These are phyloP conservation scores for Penicillium paxilli DNA, from an alignment of 495 filamentous ascomycete genomes.

Conservation along the genomic window DNA sequence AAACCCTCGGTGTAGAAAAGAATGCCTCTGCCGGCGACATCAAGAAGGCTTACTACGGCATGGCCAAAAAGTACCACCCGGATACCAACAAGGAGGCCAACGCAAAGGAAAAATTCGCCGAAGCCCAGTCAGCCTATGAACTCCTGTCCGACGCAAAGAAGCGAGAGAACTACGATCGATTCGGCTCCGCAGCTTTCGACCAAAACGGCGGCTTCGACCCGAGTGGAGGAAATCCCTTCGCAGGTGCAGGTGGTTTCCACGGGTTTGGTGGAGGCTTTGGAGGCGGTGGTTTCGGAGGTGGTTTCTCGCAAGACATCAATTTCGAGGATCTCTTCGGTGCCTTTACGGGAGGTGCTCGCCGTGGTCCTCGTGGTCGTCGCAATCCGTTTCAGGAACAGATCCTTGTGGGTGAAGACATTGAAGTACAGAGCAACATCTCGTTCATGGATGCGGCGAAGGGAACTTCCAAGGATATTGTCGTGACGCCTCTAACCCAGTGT, in stretches of 20 bases:
- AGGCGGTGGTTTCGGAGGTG: conserved; percentile 55
- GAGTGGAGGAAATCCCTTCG: conserved; percentile 66
- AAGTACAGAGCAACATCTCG: conserved; percentile 85
- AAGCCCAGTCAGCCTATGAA: conserved; percentile 91
- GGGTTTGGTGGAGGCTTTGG: conserved; percentile 59
- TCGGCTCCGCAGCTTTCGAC: conserved; percentile 86
- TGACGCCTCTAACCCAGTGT: conserved; percentile 76
- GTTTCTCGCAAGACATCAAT: conserved; percentile 78
- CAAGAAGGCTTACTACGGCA: conserved; percentile 96
- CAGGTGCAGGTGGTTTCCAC: conserved; percentile 48
- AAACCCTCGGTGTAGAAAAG: conserved; percentile 79
- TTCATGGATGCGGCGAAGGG: conserved; percentile 98
- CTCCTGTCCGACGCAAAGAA: conserved; percentile 89
- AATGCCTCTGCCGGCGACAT: conserved; percentile 81
- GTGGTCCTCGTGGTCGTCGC: conserved; percentile 52
- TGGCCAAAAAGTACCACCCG: conserved; percentile 98
- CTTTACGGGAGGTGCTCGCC: conserved; percentile 67
- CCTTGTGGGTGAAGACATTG: conserved; percentile 87
- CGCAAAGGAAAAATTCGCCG: conserved; percentile 91
- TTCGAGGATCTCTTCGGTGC: conserved; percentile 95
- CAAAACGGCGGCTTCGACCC: conserved; percentile 70
- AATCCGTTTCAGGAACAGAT: conserved; percentile 74
- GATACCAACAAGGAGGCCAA: conserved; percentile 93
- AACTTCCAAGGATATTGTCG: conserved; percentile 70
- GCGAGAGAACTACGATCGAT: conserved; percentile 85